Base-by-base conservation (phyloP, 1,284 basidiomycete genomes). In the Cutaneotrichosporon sp. region DNA sequence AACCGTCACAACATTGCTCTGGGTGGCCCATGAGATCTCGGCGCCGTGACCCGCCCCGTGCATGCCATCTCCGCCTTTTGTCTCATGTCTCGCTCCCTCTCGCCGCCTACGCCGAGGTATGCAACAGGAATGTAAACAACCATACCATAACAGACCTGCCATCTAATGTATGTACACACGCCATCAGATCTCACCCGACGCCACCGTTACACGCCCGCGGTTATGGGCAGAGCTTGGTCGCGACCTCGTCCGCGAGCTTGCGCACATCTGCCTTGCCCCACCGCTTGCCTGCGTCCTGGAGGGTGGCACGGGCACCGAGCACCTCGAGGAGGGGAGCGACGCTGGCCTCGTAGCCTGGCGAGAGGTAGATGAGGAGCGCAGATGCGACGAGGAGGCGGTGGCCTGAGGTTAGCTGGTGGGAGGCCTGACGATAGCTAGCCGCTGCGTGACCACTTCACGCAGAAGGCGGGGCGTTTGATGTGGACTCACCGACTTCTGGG, bases 351-450 rank as follows among this genome's bases (percentile, higher is more conserved):
- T 72, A 81, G 25, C 65, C 74, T 1, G 81, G 81, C 0, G 81
- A 89, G 22, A 92, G 77, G 46, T 90, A 85, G 56, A 94, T 67
- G 50, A 90, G 75, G 70, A 91, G 85, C 1, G 86, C 90, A 33
- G 94, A 78, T 10, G 88, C 87, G 1, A 90, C 91, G 0, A 86
- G 83, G 49, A 95, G 79, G 14, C 92, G 87, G 75, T 94, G 89
- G 2, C 91, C 91, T 90, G 70, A 49, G 33, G 29, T 61, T 54
- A 33, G 53, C 27, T 50, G 27, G n/a, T n/a, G n/a, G n/a, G n/a
- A 10, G 10, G 29, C 3, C 11, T 25, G 8, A 25, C 1, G 8
- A 8, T 11, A 25, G 45, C 24, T 25, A 13, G 20, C 47, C 29
- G 29, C 4, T 29, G 29, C n/a, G 33, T 22, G 33, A 36, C 38